Percentiles rank a stretch among this genome's conserved stretches.
phyloP scores from a whole-genome alignment of 2,329 filamentous ascomycete species.

The Calonectria fujianensis region DNA sequence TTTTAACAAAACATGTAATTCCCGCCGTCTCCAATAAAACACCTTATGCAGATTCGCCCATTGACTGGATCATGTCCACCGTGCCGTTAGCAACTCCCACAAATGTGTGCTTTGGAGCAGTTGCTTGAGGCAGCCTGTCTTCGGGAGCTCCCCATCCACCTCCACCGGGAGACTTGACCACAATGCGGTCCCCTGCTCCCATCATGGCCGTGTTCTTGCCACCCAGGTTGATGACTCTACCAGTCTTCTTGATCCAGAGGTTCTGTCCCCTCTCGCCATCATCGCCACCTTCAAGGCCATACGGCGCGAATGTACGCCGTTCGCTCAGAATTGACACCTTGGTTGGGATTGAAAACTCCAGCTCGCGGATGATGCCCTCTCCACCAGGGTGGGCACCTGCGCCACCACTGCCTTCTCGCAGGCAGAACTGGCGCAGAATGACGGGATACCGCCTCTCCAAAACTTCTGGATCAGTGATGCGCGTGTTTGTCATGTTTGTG shows the following conservation, averaged over 20 bases:
- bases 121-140: neutral
- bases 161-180: conserved; percentile 37
- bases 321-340: conserved; percentile 86
- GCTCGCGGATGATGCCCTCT: conserved; percentile 83
- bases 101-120: conserved; percentile 19
- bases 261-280: conserved; percentile 87
- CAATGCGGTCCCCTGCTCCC: conserved; percentile 35
- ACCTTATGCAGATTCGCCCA: conserved; percentile 39
- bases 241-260: conserved; percentile 82
- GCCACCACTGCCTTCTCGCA: conserved; percentile 78
- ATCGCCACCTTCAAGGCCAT: conserved; percentile 85
- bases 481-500: conserved; percentile 82
- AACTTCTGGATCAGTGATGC: conserved; percentile 75
- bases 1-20: neutral
- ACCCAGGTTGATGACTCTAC: conserved; percentile 55
- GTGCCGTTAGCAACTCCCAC: conserved; percentile 37
- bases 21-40: neutral
- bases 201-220: conserved; percentile 41
- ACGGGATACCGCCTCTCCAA: conserved; percentile 77
- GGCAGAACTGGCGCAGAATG: conserved; percentile 79
- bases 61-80: conserved; percentile 40
- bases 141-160: conserved; percentile 35
- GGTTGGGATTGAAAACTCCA: conserved; percentile 84
- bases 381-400: conserved; percentile 80
- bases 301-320: conserved; percentile 79